Evolutionary conservation across 805 yeast species (phyloP), one percentile per base, ranked within the genome.

Genomic region (Citeromyces matritensis): DNA sequence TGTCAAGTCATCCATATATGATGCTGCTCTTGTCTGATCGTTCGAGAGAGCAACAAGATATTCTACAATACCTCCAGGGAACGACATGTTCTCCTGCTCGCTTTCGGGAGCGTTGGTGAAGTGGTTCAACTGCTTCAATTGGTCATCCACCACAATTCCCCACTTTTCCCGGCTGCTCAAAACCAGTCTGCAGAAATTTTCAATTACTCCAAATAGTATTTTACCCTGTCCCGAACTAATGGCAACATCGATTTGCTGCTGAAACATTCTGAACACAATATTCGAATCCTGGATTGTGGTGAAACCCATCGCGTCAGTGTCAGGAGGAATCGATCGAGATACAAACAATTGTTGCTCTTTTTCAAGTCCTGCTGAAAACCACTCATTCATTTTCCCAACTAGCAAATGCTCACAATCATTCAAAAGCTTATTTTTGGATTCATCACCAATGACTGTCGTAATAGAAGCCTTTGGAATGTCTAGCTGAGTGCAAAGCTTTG

Each of bases 201-300:
- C 74, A 10, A 84, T 69, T 9, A 83, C 91, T 15, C 88, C 91
- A 9, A 75, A 73, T 23, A 84, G 58, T 17, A 84, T 79, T 39
- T 75, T 67, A 5, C 85, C 83, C 50, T 81, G 85, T 3, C 83
- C 82, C 3, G 88, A 73, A 23, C 78, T 86, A 1, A 85, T 81
- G 0, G 94, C 91, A 5, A 80, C 86, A 38, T 80, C 93, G 10
- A 83, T 76, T 49, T 85, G 94, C 46, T 84, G 94, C n/a, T 77
- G 74, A 35, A 84, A 70, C 76, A 84, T 78, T 38, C 80, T 72
- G 48, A 81, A 74, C 19, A 85, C 75, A 4, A 79, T 75, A 37
- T 73, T 77, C 33, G 84, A 79, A 34, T 84, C 91, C 34, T 83
- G 83, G 34, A 84, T 55, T 15, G 76, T 83, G 31, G 62, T 62